Base-by-base conservation (phyloP, 2,329 filamentous ascomycete species). In the Sporothrix euskadiensis region DNA sequence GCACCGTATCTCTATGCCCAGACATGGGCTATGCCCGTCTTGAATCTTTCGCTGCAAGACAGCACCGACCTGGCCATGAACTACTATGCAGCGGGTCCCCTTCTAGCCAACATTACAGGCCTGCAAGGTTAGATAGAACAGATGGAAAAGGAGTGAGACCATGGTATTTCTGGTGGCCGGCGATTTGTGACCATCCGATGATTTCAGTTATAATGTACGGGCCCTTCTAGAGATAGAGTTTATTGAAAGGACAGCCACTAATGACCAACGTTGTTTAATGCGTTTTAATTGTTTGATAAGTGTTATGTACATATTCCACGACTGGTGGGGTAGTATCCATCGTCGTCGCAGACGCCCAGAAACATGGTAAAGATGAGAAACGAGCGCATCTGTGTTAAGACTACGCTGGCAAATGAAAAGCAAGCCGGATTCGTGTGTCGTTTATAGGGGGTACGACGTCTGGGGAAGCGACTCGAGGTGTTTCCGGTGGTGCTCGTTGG, bases 401-500 rank as follows among this genome's bases (percentile, higher is more conserved):
- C 2, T 8, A n/a, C 39, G 35, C 35, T 54, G 44, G 32, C 12
- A 57, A 41, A 63, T 57, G 49, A n/a, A 41, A 49, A 22, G 54
- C 12, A 69, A 56, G 26, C 41, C 63, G 56, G 30, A 41, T 49
- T 69, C 57, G 26, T 52, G 44, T 41, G 68, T 32, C 39, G 59
- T 71, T 52, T 75, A 76, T 73, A 98, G 88, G 54, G 95, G 95
- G 82, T 96, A 97, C 75, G 92, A 90, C 22, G 92, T 94, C 77
- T 89, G 84, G 41, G 94, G 91, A 19, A 95, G 88, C 73, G 94
- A 91, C 84, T 98, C 89, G 77, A 98, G 89, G 81, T 94, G 89
- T 81, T 91, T 87, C 81, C 93, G 89, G 87, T 98, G 90, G 80
- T 97, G 92, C 82, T 97, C 94, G 81, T 98, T 90, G 76, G 95